Percentiles rank a stretch among this genome's conserved stretches.
Evolutionary conservation across 306 rosid species (phyloP).

Genomic region (Trifolium repens): DNA sequence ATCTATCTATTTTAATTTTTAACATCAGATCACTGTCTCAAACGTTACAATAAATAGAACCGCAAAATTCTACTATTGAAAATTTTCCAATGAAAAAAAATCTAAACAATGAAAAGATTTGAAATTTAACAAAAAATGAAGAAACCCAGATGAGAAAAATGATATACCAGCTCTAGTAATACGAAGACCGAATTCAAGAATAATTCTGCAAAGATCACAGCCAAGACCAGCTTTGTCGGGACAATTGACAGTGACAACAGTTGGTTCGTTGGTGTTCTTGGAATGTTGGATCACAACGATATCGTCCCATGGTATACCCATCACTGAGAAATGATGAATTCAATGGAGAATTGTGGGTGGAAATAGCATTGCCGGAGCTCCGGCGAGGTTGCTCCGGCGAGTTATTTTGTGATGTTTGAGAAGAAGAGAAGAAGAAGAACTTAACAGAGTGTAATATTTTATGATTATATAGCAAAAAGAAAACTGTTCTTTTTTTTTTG

Average conservation of each 20-base stretch:
- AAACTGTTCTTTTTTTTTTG: not conserved
- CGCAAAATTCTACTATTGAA: not conserved
- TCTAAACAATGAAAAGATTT: not conserved
- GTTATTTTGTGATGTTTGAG: not conserved
- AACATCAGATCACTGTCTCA: not conserved
- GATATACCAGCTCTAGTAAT: constrained; percentile 67
- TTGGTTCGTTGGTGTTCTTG: constrained; percentile 50
- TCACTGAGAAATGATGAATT: constrained; percentile 30
- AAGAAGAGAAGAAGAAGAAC: not conserved
- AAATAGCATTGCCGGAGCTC: constrained; percentile 48
- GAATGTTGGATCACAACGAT: constrained; percentile 61
- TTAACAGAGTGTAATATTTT: not conserved
- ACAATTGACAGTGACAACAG: constrained; percentile 72
- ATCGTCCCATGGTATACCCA: constrained; percentile 79
- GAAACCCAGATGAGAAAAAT: constrained; percentile 18
- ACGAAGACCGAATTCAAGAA: constrained; percentile 74
- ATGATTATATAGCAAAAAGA: not conserved
- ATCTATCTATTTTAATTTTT: not conserved
- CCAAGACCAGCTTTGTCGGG: constrained; percentile 90
- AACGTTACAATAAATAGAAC: not conserved
- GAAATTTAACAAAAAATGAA: not conserved
- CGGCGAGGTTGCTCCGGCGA: constrained; percentile 39
- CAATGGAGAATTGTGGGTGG: not conserved
- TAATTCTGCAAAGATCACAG: constrained; percentile 74
- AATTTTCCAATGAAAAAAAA: not conserved